Conservation (phyloP, 805 yeast species). For the Grigorovia jiainica region DNA sequence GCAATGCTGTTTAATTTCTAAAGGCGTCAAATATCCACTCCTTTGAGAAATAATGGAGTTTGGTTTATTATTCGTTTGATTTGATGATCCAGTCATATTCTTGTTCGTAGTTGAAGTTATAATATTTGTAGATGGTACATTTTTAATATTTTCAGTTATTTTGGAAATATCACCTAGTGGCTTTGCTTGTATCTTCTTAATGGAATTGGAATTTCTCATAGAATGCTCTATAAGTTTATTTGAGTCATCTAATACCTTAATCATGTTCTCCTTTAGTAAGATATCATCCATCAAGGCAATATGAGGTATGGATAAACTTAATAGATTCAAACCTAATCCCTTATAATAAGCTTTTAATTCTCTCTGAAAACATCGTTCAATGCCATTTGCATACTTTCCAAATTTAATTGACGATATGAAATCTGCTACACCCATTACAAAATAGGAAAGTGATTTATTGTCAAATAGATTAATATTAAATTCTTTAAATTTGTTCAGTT, state of each 20-base stretch:
- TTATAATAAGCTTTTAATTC: conserved; percentile 4
- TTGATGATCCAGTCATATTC: no score
- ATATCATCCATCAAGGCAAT: conserved; percentile 15
- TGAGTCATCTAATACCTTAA: no score
- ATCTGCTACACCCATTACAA: conserved; percentile 10
- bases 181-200: no score
- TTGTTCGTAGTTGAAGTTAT: no score
- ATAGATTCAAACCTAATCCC: not conserved
- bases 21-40: conserved; percentile 19
- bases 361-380: conserved; percentile 7
- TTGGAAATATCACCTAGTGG: no score
- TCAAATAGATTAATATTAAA: conserved; percentile 3
- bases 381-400: conserved; percentile 9
- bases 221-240: not conserved
- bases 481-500: conserved; percentile 12
- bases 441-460: conserved; percentile 7
- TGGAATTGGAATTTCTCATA: not conserved
- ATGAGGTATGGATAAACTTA: conserved; percentile 1
- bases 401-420: conserved; percentile 13
- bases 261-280: conserved; percentile 6
- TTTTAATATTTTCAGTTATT: no score
- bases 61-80: conserved; percentile 3
- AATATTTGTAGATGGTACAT: no score
- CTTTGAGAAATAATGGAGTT: not conserved
- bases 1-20: conserved; percentile 25